These are phyloP conservation scores for Fusarium hainanense DNA, from an alignment of 2,329 filamentous ascomycete genomes.

Conservation along the genomic window DNA sequence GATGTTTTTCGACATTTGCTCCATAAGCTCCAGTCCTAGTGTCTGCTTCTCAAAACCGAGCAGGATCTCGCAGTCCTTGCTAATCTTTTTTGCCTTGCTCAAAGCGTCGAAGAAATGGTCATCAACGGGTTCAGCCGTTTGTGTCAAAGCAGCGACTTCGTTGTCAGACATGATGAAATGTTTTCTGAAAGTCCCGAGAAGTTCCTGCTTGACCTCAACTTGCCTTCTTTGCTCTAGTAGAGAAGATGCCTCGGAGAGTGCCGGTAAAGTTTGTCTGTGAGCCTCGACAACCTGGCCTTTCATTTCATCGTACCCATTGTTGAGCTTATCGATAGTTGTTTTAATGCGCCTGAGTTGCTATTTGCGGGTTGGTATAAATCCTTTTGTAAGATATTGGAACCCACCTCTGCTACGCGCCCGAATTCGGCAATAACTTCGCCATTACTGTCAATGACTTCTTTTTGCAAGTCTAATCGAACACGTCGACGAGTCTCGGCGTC, in stretches of 20 bases:
- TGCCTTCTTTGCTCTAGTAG: constrained; percentile 79
- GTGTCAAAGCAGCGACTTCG: constrained; percentile 79
- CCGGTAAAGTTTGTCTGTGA: constrained; percentile 76
- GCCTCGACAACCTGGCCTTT: constrained; percentile 80
- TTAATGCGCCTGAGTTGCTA: constrained; percentile 91
- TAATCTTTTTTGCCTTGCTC: constrained; percentile 84
- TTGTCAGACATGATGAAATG: constrained; percentile 89
- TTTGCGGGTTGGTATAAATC: constrained; percentile 45
- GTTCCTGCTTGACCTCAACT: constrained; percentile 80
- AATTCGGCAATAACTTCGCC: constrained; percentile 89
- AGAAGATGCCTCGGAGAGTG: constrained; percentile 79
- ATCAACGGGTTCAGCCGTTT: constrained; percentile 83
- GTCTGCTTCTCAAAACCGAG: constrained; percentile 91
- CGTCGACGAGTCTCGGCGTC: constrained; percentile 81
- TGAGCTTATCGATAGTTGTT: constrained; percentile 79
- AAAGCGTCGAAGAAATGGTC: constrained; percentile 85
- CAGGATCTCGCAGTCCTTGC: constrained; percentile 87
- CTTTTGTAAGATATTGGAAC: constrained; percentile 41
- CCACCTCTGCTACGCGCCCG: constrained; percentile 85
- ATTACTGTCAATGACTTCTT: constrained; percentile 93
- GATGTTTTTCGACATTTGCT: constrained; percentile 86
- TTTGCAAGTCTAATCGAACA: constrained; percentile 84
- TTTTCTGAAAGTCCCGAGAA: constrained; percentile 79
- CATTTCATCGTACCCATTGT: constrained; percentile 83
- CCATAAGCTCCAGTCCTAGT: constrained; percentile 89